These are phyloP conservation scores for Coriaria nepalensis DNA, from an alignment of 306 rosid species.

Conservation along the genomic window DNA sequence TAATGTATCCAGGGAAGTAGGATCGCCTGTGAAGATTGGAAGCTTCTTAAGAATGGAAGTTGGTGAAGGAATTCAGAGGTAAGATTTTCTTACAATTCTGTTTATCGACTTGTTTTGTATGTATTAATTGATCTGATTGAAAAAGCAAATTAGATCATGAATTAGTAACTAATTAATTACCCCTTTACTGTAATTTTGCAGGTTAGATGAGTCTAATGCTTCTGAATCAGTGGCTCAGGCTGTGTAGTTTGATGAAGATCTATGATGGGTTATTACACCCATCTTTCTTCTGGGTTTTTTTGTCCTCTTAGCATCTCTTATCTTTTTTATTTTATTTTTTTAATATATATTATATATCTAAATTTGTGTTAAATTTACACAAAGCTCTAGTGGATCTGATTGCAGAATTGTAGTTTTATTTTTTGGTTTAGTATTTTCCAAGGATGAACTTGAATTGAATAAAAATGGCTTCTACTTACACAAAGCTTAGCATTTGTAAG, in stretches of 20 bases:
- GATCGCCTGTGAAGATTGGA: constrained; percentile 67
- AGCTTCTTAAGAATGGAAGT: constrained; percentile 84
- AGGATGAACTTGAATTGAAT: too few relatives aligned
- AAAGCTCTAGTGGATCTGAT: too few relatives aligned
- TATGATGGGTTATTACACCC: constrained; percentile 11
- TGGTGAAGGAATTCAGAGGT: constrained; percentile 89
- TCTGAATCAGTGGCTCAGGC: constrained; percentile 64
- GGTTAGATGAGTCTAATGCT: constrained; percentile 47
- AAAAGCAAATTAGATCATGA: too few relatives aligned
- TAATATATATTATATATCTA: too few relatives aligned
- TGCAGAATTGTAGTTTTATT: too few relatives aligned
- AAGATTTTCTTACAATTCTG: background rate
- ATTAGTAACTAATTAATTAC: constrained; percentile 1
- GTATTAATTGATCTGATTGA: constrained; percentile 2
- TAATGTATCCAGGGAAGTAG: constrained; percentile 70
- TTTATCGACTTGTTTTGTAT: background rate
- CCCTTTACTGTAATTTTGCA: constrained; percentile 25
- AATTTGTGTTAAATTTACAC: too few relatives aligned
- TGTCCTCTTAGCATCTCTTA: background rate
- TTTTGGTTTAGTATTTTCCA: too few relatives aligned
- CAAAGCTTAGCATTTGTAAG: too few relatives aligned
- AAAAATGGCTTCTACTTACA: too few relatives aligned
- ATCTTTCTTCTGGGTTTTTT: background rate
- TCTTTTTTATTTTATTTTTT: too few relatives aligned
- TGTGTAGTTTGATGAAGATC: constrained; percentile 23